Conservation (phyloP, 768 basidiomycete species). For the Tylopilus plumbeoviolaceoides region DNA sequence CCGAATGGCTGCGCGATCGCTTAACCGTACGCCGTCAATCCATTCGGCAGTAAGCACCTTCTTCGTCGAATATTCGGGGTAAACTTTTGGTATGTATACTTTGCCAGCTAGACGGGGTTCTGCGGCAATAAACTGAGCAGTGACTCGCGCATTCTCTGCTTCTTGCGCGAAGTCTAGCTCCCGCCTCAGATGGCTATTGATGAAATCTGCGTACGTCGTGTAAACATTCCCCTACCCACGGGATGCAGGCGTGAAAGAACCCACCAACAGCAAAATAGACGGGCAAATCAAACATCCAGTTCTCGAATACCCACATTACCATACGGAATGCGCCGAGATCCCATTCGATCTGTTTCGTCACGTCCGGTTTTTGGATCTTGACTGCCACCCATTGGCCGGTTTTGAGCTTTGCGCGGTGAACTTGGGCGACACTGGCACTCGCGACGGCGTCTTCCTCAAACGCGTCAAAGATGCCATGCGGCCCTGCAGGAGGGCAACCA, state of each 20-base stretch:
- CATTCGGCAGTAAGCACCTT: conserved; percentile 83
- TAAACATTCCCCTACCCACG: background rate
- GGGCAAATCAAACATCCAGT: conserved; percentile 82
- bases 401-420: conserved; percentile 70
- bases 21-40: conserved; percentile 74
- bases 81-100: conserved; percentile 78
- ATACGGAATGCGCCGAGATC: conserved; percentile 67
- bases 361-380: conserved; percentile 89
- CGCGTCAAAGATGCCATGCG: conserved; percentile 69
- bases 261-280: conserved; percentile 74
- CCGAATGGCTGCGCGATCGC: conserved; percentile 55
- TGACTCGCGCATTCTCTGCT: conserved; percentile 69
- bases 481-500: conserved; percentile 58
- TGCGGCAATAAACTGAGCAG: conserved; percentile 59
- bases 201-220: conserved; percentile 48
- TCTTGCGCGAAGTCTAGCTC: conserved; percentile 84
- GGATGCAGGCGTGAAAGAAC: conserved; percentile 20
- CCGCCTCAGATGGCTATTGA: conserved; percentile 75
- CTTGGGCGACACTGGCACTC: conserved; percentile 90
- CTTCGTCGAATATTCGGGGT: conserved; percentile 66
- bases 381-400: conserved; percentile 75
- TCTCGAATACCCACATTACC: conserved; percentile 77
- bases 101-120: conserved; percentile 68
- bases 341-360: conserved; percentile 82
- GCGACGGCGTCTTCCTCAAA: conserved; percentile 79